Evolutionary conservation across 495 filamentous ascomycete species (phyloP).

Genomic region (Daldinia grandis): DNA sequence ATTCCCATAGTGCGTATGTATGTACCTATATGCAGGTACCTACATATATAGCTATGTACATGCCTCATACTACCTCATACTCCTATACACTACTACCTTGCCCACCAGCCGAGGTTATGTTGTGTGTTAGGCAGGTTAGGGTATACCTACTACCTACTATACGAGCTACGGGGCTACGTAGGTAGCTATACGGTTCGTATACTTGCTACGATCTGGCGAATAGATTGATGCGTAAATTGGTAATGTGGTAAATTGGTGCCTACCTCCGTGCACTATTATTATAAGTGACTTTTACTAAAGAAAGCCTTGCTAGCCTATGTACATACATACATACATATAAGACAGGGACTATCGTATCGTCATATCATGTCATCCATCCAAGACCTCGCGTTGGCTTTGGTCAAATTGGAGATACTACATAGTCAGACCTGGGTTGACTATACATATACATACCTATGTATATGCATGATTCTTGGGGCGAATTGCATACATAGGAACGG

Average conservation of each 20-base stretch:
- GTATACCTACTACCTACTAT: conserved; percentile 8
- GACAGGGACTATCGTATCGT: conserved; percentile 21
- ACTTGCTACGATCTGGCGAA: conserved; percentile 10
- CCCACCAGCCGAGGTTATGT: not conserved
- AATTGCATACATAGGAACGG: not conserved
- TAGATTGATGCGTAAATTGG: not conserved
- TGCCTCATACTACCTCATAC: conserved; percentile 5
- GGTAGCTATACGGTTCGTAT: conserved; percentile 11
- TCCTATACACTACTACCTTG: not conserved
- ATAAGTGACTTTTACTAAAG: conserved; percentile 23
- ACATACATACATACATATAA: no score
- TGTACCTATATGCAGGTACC: conserved; percentile 22
- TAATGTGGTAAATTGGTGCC: not conserved
- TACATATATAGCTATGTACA: conserved; percentile 2
- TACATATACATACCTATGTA: no score
- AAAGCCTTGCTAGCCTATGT: conserved; percentile 21
- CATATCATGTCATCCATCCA: conserved; percentile 38
- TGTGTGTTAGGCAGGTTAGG: not conserved
- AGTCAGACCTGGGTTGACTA: conserved; percentile 25
- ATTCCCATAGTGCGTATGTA: not conserved
- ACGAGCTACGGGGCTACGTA: conserved; percentile 10
- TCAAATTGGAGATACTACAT: conserved; percentile 32
- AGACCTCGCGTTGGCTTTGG: conserved; percentile 19
- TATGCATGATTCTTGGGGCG: conserved; percentile 34
- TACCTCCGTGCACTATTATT: conserved; percentile 1